These are phyloP conservation scores for Euphorbia schlechtendalii DNA, from an alignment of 441 rosid genomes.

Conservation along the genomic window DNA sequence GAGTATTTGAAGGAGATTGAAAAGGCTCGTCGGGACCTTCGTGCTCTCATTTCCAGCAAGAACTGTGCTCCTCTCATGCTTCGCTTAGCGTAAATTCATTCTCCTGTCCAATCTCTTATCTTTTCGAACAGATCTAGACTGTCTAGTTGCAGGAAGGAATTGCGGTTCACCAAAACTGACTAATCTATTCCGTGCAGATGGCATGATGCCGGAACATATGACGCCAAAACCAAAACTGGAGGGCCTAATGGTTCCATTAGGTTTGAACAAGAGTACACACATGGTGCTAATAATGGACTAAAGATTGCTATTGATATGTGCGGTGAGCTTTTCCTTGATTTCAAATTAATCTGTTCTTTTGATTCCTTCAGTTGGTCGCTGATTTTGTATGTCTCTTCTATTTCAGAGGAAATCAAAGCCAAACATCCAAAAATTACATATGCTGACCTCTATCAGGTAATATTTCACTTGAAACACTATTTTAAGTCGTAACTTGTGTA, in stretches of 20 bases:
- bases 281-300: constrained; percentile 51
- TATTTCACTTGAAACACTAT: not conserved
- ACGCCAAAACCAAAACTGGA: constrained; percentile 63
- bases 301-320: constrained; percentile 63
- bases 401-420: constrained; percentile 55
- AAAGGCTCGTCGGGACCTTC: constrained; percentile 64
- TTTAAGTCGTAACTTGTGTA: no score
- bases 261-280: constrained; percentile 43
- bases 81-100: constrained; percentile 62
- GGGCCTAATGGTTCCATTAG: constrained; percentile 86
- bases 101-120: not conserved
- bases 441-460: constrained; percentile 83
- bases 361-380: not conserved
- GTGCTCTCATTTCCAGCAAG: constrained; percentile 58
- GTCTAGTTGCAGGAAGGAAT: no score
- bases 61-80: constrained; percentile 82
- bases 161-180: no score
- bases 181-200: constrained; percentile 34
- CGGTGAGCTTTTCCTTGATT: constrained; percentile 35
- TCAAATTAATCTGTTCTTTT: not conserved
- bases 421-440: constrained; percentile 59
- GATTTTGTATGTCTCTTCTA: not conserved
- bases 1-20: constrained; percentile 64
- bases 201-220: constrained; percentile 95
- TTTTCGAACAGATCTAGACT: no score